These are phyloP conservation scores for Monosporozyma siamensis DNA, from an alignment of 805 yeast species.

Conservation along the genomic window DNA sequence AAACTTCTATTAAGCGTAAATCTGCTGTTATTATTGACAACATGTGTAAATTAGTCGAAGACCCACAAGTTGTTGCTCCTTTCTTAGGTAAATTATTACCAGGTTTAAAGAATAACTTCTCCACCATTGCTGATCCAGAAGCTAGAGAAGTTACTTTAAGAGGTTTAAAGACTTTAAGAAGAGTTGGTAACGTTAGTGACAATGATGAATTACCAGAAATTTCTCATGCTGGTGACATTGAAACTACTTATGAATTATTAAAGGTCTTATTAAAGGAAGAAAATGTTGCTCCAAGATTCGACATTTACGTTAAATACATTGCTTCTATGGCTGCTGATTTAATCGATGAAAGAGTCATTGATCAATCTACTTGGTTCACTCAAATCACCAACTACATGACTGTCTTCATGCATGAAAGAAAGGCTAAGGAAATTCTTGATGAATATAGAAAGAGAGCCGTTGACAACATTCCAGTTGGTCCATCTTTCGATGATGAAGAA, in stretches of 20 bases:
- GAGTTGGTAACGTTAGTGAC: constrained; percentile 95
- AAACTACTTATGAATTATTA: constrained; percentile 78
- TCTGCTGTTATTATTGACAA: constrained; percentile 98
- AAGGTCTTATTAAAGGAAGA: constrained; percentile 58
- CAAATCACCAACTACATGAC: constrained; percentile 90
- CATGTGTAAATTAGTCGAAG: constrained; percentile 99
- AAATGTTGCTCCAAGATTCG: constrained; percentile 71
- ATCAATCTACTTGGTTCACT: constrained; percentile 84
- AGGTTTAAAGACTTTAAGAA: constrained; percentile 93
- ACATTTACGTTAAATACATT: constrained; percentile 65
- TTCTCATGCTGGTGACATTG: constrained; percentile 96
- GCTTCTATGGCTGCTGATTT: constrained; percentile 98
- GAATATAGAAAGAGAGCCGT: constrained; percentile 92
- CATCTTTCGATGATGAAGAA: constrained; percentile 90
- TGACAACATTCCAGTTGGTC: constrained; percentile 96
- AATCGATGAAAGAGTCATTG: constrained; percentile 94
- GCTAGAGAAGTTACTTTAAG: constrained; percentile 97
- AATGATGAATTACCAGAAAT: constrained; percentile 91
- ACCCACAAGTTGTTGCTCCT: constrained; percentile 99
- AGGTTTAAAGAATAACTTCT: constrained; percentile 86
- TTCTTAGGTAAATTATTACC: constrained; percentile 94
- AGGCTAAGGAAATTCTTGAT: constrained; percentile 84
- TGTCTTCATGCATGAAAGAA: constrained; percentile 87
- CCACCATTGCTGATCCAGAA: constrained; percentile 99
- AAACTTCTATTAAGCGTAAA: constrained; percentile 98